phyloP scores from a whole-genome alignment of 768 basidiomycete species.

The Panellus pusillus region DNA sequence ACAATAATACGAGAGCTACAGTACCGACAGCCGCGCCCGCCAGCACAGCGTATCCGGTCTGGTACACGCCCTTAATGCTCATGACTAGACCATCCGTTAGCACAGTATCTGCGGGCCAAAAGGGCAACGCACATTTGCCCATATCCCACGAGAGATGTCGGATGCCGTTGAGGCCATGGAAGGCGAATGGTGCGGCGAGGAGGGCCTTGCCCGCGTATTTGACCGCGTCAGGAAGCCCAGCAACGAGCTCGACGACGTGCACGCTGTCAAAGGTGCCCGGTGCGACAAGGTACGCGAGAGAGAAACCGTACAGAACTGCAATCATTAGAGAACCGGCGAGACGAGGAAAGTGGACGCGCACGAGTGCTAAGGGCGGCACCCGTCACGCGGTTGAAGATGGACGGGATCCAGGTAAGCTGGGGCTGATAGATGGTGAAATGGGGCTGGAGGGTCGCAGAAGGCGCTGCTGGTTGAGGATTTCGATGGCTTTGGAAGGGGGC shows the following conservation, averaged over 20 bases:
- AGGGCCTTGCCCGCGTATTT: constrained; percentile 77
- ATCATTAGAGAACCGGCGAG: not conserved
- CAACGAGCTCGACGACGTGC: constrained; percentile 71
- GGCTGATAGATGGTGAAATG: constrained; percentile 97
- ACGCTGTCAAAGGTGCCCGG: constrained; percentile 80
- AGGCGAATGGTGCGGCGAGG: constrained; percentile 86
- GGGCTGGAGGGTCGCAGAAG: constrained; percentile 82
- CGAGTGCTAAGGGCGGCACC: constrained; percentile 78
- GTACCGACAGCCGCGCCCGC: constrained; percentile 78
- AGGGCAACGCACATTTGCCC: constrained; percentile 70
- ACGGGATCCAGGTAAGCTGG: constrained; percentile 87
- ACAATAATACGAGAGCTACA: constrained; percentile 61
- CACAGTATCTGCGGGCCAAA: constrained; percentile 5
- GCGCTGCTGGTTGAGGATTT: constrained; percentile 86
- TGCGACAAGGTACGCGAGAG: constrained; percentile 81
- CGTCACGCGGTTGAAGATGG: constrained; percentile 85
- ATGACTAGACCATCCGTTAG: constrained; percentile 52
- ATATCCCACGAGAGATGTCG: constrained; percentile 91
- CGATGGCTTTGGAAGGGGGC: constrained; percentile 53
- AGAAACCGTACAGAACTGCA: constrained; percentile 84
- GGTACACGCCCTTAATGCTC: constrained; percentile 77
- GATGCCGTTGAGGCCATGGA: constrained; percentile 88
- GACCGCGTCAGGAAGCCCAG: constrained; percentile 69
- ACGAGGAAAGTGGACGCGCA: constrained; percentile 38
- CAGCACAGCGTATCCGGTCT: constrained; percentile 80